phyloP scores from a whole-genome alignment of 805 yeast genomes.

The Danielia oregonensis region DNA sequence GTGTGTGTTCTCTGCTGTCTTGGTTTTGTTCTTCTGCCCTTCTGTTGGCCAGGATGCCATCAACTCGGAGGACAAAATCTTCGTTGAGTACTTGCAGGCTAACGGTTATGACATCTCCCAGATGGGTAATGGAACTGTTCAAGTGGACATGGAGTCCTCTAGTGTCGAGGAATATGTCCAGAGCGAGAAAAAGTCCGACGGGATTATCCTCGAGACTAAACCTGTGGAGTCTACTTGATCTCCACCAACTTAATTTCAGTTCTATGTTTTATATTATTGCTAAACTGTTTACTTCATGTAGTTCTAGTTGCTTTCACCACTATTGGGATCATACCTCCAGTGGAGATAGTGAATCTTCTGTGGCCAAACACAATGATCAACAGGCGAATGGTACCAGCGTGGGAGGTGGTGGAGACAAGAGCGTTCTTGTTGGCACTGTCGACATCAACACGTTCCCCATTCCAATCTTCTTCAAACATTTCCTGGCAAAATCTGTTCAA shows the following conservation, averaged over 20 bases:
- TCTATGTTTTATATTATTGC: neutral
- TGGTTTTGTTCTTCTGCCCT: slow-evolving; percentile 73
- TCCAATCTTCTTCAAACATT: slow-evolving; percentile 25
- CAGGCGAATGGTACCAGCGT: slow-evolving; percentile 57
- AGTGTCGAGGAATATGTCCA: neutral
- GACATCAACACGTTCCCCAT: slow-evolving; percentile 15
- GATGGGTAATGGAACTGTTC: slow-evolving; percentile 41
- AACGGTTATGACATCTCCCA: slow-evolving; percentile 68
- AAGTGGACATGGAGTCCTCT: neutral
- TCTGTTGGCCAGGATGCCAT: slow-evolving; percentile 81
- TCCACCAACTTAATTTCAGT: neutral
- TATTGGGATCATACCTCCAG: slow-evolving; percentile 64
- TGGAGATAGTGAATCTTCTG: slow-evolving; percentile 54
- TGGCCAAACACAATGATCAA: slow-evolving; percentile 50
- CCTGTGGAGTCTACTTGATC: too few relatives aligned
- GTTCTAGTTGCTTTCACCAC: slow-evolving; percentile 44
- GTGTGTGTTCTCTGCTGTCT: slow-evolving; percentile 65
- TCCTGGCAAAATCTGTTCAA: slow-evolving; percentile 42
- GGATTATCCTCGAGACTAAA: too few relatives aligned
- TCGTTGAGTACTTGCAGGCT: slow-evolving; percentile 59
- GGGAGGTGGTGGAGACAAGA: slow-evolving; percentile 50
- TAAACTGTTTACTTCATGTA: neutral
- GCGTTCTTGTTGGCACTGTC: slow-evolving; percentile 19
- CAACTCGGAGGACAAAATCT: slow-evolving; percentile 69
- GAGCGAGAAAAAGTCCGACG: too few relatives aligned